A percentile compares a stretch with the other conserved stretches of the same genome.
Evolutionary conservation across 345 rosid species (phyloP).

Genomic region (Populus nigra): DNA sequence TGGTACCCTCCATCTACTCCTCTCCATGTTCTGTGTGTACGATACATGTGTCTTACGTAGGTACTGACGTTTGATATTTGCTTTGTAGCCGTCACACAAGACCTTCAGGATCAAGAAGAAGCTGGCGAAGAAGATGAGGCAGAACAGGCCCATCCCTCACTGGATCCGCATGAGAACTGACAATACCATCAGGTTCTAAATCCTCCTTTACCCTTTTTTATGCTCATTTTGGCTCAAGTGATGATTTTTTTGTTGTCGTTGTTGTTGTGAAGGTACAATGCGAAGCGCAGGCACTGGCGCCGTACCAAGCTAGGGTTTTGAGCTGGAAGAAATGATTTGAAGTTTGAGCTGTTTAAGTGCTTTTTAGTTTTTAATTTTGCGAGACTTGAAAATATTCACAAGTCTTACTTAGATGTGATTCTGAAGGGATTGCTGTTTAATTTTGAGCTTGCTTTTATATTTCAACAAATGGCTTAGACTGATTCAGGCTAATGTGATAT

Average conservation of each 20-base stretch:
- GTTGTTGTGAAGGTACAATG: slow-evolving; percentile 46
- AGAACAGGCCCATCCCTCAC: slow-evolving; percentile 31
- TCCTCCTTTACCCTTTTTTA: not conserved
- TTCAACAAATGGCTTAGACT: not conserved
- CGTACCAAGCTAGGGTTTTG: slow-evolving; percentile 68
- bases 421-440: not conserved
- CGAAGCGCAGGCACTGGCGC: slow-evolving; percentile 73
- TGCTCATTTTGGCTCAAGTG: not conserved
- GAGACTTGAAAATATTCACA: not conserved
- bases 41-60: no score
- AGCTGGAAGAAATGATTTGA: slow-evolving; percentile 11
- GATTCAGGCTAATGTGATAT: not conserved
- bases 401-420: not conserved
- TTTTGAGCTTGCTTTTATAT: slow-evolving; percentile 1
- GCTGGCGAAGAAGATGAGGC: slow-evolving; percentile 34
- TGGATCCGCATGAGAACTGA: slow-evolving; percentile 32
- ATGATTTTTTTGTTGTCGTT: not conserved
- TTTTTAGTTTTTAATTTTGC: not conserved
- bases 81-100: slow-evolving; percentile 26
- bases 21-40: not conserved
- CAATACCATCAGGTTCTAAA: slow-evolving; percentile 23
- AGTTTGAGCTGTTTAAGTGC: not conserved
- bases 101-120: slow-evolving; percentile 27
- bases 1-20: not conserved
- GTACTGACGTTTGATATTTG: not conserved